These are phyloP conservation scores for Endoconidiophora laricicola DNA, from an alignment of 2,329 filamentous ascomycete species.

Conservation along the genomic window DNA sequence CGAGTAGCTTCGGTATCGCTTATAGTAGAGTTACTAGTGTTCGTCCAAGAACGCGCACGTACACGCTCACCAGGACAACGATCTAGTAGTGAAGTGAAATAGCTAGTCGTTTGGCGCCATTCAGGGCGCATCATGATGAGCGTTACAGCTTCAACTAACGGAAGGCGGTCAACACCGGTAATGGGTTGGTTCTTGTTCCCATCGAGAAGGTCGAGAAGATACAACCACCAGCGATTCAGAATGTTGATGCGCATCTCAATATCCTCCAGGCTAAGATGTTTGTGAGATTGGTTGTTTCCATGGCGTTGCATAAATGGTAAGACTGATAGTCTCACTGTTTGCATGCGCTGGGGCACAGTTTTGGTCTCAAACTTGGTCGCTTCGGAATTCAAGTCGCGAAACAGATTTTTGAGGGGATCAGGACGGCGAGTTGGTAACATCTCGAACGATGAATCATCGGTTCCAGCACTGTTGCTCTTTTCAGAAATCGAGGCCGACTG, in stretches of 20 bases:
- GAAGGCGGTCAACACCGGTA: slow-evolving; percentile 66
- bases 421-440: slow-evolving; percentile 25
- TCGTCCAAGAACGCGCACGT: slow-evolving; percentile 29
- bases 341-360: slow-evolving; percentile 46
- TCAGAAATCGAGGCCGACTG: slow-evolving; percentile 24
- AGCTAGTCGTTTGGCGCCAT: slow-evolving; percentile 61
- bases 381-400: slow-evolving; percentile 36
- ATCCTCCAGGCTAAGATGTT: slow-evolving; percentile 55
- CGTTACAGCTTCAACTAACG: slow-evolving; percentile 60
- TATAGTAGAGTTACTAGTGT: slow-evolving; percentile 42
- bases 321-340: slow-evolving; percentile 53
- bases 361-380: slow-evolving; percentile 49
- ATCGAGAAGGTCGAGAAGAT: slow-evolving; percentile 65
- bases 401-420: slow-evolving; percentile 38
- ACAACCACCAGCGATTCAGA: slow-evolving; percentile 82
- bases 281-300: slow-evolving; percentile 48
- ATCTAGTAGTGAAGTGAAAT: slow-evolving; percentile 45
- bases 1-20: slow-evolving; percentile 46
- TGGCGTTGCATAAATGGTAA: slow-evolving; percentile 64
- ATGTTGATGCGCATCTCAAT: slow-evolving; percentile 65
- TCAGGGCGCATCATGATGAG: slow-evolving; percentile 78
- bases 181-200: slow-evolving; percentile 48
- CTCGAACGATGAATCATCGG: slow-evolving; percentile 30
- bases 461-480: slow-evolving; percentile 22
- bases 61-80: slow-evolving; percentile 35